Evolutionary conservation across 495 filamentous ascomycete species (phyloP), one percentile per base, ranked within the genome.

Genomic region (Aspergillus panamensis): DNA sequence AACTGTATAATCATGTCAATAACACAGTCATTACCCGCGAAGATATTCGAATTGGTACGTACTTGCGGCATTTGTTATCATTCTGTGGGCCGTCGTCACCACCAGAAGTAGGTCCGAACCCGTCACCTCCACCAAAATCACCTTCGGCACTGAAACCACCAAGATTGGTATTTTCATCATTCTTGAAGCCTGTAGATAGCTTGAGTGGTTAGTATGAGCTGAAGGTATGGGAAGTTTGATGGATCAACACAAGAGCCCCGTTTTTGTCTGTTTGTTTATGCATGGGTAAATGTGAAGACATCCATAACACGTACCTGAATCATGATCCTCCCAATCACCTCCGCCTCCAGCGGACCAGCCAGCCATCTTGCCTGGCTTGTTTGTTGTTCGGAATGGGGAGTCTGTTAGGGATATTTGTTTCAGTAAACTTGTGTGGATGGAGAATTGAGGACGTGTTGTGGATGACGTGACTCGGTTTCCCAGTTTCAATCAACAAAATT

Each of bases 51-150:
- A 9, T 10, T 30, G 25, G 33, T 19, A 74, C 77, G 63, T 62
- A 83, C 80, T 70, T 74, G 66, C 78, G 80, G 61, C 71, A 79
- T n/a, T 58, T 62, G 43, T 69, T 66, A 48, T 73, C 71, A 59
- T 58, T 58, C 48, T 49, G 58, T 29, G 32, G 20, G 16, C 29
- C 63, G 59, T 57, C 59, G 37, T 49, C 58, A 55, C 48, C 58
- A 53, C 51, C 49, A 58, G 54, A 57, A 48, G 53, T 19, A 43
- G 59, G 31, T 29, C 48, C 48, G 14, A 35, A 53, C 42, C 56
- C 54, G 48, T 45, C 53, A 53, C 35, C 50, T 30, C 44, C 42
- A 19, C 32, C 44, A 31, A 8, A 48, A 39, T 51, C 35, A 45
- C 39, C 63, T 37, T 29, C 53, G n/a, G 32, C 8, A 8, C 25